These are phyloP conservation scores for Lumnitzera racemosa DNA, from an alignment of 345 rosid species.

Conservation along the genomic window DNA sequence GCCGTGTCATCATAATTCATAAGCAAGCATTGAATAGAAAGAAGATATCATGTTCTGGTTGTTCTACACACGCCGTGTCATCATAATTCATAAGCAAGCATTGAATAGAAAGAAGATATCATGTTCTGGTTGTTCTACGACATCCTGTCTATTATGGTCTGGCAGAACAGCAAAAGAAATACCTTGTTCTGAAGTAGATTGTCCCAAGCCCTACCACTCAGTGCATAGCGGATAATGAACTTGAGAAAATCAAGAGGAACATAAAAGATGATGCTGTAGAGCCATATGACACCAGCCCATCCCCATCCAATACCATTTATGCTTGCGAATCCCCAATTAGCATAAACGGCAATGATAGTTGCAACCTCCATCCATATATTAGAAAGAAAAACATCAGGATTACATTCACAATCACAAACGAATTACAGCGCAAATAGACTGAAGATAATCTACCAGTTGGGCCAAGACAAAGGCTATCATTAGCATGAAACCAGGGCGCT, in stretches of 20 bases:
- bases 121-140: too few species aligned
- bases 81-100: not conserved
- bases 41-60: not conserved
- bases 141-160: not conserved
- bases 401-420: not conserved
- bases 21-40: not conserved
- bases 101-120: not conserved
- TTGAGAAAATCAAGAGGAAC: conserved; percentile 73
- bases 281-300: conserved; percentile 93
- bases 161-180: not conserved
- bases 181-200: conserved; percentile 78
- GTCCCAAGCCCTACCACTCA: conserved; percentile 83
- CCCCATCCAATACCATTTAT: conserved; percentile 81
- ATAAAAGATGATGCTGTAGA: conserved; percentile 67
- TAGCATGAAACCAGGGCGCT: conserved; percentile 81
- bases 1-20: not conserved
- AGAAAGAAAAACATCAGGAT: not conserved
- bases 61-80: not conserved
- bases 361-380: conserved; percentile 46
- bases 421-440: not conserved
- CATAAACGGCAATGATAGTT: conserved; percentile 74
- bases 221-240: conserved; percentile 58
- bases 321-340: conserved; percentile 61
- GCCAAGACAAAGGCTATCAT: conserved; percentile 55
- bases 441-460: conserved; percentile 48